Evolutionary conservation across 805 yeast genomes (phyloP).

Genomic region (Kodamaea laetipori): DNA sequence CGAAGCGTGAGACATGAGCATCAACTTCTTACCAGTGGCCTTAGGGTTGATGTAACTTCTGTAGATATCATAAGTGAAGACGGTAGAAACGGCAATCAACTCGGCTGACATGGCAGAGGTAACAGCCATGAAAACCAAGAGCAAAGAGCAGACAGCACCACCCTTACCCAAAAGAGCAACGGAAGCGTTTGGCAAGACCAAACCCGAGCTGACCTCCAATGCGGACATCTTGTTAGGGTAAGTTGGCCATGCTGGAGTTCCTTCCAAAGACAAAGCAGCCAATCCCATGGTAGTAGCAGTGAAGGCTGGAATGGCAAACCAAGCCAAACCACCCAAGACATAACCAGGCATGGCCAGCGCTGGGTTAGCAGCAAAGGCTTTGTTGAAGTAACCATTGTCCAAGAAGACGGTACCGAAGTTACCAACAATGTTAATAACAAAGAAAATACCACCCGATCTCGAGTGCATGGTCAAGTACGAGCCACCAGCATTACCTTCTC

Average conservation of each 20-base stretch:
- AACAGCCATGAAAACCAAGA: constrained; percentile 87
- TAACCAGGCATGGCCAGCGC: constrained; percentile 86
- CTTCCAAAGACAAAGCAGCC: constrained; percentile 76
- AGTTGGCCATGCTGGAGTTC: constrained; percentile 72
- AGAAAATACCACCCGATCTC: constrained; percentile 82
- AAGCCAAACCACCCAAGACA: constrained; percentile 82
- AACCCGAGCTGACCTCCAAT: constrained; percentile 77
- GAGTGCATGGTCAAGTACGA: constrained; percentile 88
- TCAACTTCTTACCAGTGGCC: constrained; percentile 74
- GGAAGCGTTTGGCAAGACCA: constrained; percentile 78
- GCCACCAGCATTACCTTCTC: constrained; percentile 80
- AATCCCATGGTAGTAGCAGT: constrained; percentile 84
- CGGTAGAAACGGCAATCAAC: constrained; percentile 82
- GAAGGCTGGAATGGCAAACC: constrained; percentile 89
- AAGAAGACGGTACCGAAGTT: constrained; percentile 87
- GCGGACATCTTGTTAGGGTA: constrained; percentile 68
- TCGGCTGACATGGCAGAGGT: constrained; percentile 93
- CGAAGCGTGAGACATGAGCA: constrained; percentile 64
- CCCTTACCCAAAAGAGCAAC: constrained; percentile 82
- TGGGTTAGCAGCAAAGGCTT: constrained; percentile 84
- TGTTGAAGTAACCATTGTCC: constrained; percentile 87
- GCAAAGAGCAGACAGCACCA: constrained; percentile 81
- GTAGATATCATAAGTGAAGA: constrained; percentile 84
- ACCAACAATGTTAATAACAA: constrained; percentile 83
- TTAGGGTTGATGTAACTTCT: constrained; percentile 76